Base-by-base conservation (phyloP, 2,329 filamentous ascomycete species). In the Cercospora sp. region DNA sequence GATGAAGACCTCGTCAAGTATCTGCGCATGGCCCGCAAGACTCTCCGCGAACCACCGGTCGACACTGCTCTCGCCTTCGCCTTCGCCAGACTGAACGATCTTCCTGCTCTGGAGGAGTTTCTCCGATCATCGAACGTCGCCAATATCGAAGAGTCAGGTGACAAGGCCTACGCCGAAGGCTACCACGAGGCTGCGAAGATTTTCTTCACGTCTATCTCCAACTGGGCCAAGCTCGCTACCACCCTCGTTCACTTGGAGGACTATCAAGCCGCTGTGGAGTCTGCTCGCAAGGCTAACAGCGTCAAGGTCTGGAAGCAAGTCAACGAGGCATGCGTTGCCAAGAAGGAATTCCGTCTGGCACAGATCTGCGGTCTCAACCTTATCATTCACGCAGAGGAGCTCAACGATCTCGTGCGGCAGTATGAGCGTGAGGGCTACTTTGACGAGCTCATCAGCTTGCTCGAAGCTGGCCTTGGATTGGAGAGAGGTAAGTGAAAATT, bases 291-390 rank as follows among this genome's bases (percentile, higher is more conserved):
- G 84, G 95, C 95, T 75, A 99, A 98, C 86, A 98, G 93, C 81
- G 94, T 97, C 82, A 97, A 97, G 85, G 95, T 99, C 63, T 99
- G 95, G 95, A 97, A 95, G 83, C 92, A 99, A 82, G 95, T 99
- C 74, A 96, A 98, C 82, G 91, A 93, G 78, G 95, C 94, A 23
- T 99, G 95, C 78, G 92, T 99, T 73, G 89, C 88, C 70, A 99
- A 98, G 89, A 98, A 97, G 85, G 95, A 99, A 80, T 99, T 99
- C 89, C 92, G 94, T 70, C 90, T 99, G 68, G 95, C 96, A 28
- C 95, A 98, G 83, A 99, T 99, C 75, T 99, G 95, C 78, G 96
- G 96, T 86, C 89, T 99, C 69, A 98, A 99, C 84, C 86, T 99
- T 68, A 97, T 99, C 76, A 90, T 99, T 26, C 94, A 99, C 81